These are phyloP conservation scores for Pseudocercospora fuligena DNA, from an alignment of 2,329 filamentous ascomycete genomes.

Conservation along the genomic window DNA sequence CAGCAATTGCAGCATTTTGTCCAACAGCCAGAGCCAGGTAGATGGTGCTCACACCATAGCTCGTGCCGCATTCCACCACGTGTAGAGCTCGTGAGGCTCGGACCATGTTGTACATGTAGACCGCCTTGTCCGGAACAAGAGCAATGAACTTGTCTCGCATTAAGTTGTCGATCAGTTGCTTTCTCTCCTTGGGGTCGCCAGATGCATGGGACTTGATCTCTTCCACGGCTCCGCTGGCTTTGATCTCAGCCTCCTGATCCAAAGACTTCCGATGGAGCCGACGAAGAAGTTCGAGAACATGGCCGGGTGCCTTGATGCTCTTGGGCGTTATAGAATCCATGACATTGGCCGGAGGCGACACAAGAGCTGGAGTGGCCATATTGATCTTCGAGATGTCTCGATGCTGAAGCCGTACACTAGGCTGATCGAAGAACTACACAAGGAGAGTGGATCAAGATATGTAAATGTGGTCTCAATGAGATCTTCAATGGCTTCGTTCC, in stretches of 20 bases:
- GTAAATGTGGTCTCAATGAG: not conserved
- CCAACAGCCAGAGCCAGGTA: slow-evolving; percentile 64
- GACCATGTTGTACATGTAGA: slow-evolving; percentile 60
- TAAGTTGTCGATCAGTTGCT: slow-evolving; percentile 40
- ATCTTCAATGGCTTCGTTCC: not conserved
- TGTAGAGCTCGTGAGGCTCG: slow-evolving; percentile 55
- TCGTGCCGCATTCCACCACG: slow-evolving; percentile 65
- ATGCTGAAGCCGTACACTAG: too few relatives aligned
- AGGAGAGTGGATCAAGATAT: too few relatives aligned
- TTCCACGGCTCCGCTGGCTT: not conserved
- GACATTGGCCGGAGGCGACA: not conserved
- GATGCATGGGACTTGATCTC: not conserved
- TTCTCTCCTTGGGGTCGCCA: not conserved
- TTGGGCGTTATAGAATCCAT: not conserved
- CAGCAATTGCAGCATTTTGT: slow-evolving; percentile 48
- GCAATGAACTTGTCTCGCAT: slow-evolving; percentile 62
- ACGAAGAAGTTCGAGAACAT: slow-evolving; percentile 6
- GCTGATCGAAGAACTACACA: too few relatives aligned
- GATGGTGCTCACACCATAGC: slow-evolving; percentile 66
- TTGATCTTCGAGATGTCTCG: not conserved
- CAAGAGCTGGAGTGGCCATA: not conserved
- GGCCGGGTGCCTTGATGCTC: slow-evolving; percentile 5
- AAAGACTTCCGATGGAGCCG: slow-evolving; percentile 10
- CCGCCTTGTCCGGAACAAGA: slow-evolving; percentile 63
- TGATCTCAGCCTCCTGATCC: slow-evolving; percentile 4